A percentile compares a stretch with the other conserved stretches of the same genome.
Conservation (phyloP, 257 asterid species). For the Fraxinus americana region DNA sequence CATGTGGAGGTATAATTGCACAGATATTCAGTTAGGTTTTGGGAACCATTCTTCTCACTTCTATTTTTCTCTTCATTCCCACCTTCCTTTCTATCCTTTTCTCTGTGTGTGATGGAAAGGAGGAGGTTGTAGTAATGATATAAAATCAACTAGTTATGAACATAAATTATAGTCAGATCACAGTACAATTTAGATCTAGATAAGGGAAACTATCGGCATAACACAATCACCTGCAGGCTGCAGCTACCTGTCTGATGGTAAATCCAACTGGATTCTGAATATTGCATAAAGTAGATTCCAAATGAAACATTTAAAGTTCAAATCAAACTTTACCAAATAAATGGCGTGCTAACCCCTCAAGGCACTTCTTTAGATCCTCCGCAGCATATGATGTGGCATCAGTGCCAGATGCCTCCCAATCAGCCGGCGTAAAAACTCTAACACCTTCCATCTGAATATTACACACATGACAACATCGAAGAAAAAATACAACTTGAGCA, state of each 20-base stretch:
- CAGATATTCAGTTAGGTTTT: constrained; percentile 3
- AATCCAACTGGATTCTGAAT: not conserved
- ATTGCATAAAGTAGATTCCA: constrained; percentile 3
- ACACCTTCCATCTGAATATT: constrained; percentile 90
- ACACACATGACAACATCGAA: constrained; percentile 18
- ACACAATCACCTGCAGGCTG: not conserved
- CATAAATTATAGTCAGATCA: not conserved
- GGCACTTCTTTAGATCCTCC: constrained; percentile 88
- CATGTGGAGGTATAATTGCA: not conserved
- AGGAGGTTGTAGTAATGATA: too few relatives aligned
- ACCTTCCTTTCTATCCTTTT: not conserved
- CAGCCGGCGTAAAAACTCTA: constrained; percentile 70
- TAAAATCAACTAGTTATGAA: not conserved
- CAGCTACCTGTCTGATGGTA: not conserved
- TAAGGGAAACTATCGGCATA: not conserved
- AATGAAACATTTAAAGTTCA: constrained; percentile 16
- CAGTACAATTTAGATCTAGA: not conserved
- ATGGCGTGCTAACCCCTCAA: constrained; percentile 88
- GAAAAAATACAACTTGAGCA: constrained; percentile 16
- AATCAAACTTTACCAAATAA: constrained; percentile 57
- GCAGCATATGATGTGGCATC: constrained; percentile 83
- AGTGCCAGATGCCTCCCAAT: constrained; percentile 77
- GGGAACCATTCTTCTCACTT: constrained; percentile 1
- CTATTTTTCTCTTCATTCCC: constrained; percentile 4
- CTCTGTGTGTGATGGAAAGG: not conserved